phyloP scores from a whole-genome alignment of 164 flowering plant species.

The Warburgia ugandensis region DNA sequence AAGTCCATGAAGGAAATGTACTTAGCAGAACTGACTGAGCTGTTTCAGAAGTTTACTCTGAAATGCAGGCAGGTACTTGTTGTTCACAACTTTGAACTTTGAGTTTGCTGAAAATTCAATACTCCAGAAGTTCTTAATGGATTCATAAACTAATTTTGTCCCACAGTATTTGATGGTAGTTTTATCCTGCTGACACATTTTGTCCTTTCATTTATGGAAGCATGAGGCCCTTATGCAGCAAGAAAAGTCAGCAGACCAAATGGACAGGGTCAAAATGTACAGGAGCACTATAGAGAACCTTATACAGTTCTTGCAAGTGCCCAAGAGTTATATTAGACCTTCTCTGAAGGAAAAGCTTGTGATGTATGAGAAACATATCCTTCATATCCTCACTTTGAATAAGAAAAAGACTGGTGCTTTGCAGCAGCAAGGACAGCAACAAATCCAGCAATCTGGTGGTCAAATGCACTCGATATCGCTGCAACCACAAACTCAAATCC shows the following conservation, averaged over 20 bases:
- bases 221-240: slow-evolving; percentile 57
- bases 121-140: too few species aligned
- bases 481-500: slow-evolving; percentile 41
- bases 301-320: slow-evolving; percentile 35
- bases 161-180: too few species aligned
- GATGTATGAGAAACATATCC: slow-evolving; percentile 59
- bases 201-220: slow-evolving; percentile 25
- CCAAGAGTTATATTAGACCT: slow-evolving; percentile 35
- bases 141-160: too few species aligned
- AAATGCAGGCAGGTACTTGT: slow-evolving; percentile 65
- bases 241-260: slow-evolving; percentile 43
- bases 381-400: slow-evolving; percentile 32
- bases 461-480: slow-evolving; percentile 60
- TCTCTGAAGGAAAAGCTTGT: slow-evolving; percentile 50
- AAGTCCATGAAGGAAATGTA: slow-evolving; percentile 70
- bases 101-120: too few species aligned
- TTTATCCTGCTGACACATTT: too few species aligned
- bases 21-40: slow-evolving; percentile 50
- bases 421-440: slow-evolving; percentile 48
- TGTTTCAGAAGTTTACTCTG: slow-evolving; percentile 57
- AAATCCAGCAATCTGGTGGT: slow-evolving; percentile 32
- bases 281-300: slow-evolving; percentile 53
- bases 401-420: slow-evolving; percentile 41
- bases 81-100: too few species aligned
- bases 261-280: slow-evolving; percentile 45